Conservation (phyloP, 805 yeast species). For the Suhomyces sp. region DNA sequence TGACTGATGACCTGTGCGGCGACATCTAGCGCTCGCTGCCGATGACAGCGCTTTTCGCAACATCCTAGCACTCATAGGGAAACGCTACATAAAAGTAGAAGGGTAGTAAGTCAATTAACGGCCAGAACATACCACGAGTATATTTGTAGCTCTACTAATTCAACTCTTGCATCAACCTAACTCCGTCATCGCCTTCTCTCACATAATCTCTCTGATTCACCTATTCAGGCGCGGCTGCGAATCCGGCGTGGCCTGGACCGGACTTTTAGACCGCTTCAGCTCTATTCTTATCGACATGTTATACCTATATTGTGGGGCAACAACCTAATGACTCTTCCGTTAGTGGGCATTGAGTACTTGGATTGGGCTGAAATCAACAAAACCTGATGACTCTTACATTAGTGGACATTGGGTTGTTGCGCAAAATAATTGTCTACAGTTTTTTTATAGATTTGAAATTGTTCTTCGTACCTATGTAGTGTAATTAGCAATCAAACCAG, state of each 20-base stretch:
- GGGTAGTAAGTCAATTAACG: background rate
- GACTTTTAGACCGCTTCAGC: background rate
- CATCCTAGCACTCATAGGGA: background rate
- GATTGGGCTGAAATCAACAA: too few species aligned
- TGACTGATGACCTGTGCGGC: background rate
- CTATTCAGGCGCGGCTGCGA: background rate
- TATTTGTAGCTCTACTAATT: background rate
- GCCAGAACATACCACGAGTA: too few species aligned
- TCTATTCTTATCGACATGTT: background rate
- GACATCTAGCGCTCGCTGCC: background rate
- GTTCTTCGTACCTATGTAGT: background rate
- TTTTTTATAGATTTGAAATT: background rate
- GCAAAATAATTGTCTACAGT: background rate
- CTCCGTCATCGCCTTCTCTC: background rate
- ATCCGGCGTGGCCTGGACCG: background rate
- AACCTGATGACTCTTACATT: background rate
- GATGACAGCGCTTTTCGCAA: background rate
- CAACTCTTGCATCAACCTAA: background rate
- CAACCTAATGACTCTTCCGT: background rate
- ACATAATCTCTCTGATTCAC: background rate
- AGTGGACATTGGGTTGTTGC: background rate
- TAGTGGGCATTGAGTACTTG: background rate
- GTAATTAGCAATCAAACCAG: constrained; percentile 8
- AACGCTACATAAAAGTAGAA: background rate
- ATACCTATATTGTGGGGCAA: background rate